These are phyloP conservation scores for Blakeslea trispora DNA, from an alignment of 371 early-diverging fungal genomes.

Conservation along the genomic window DNA sequence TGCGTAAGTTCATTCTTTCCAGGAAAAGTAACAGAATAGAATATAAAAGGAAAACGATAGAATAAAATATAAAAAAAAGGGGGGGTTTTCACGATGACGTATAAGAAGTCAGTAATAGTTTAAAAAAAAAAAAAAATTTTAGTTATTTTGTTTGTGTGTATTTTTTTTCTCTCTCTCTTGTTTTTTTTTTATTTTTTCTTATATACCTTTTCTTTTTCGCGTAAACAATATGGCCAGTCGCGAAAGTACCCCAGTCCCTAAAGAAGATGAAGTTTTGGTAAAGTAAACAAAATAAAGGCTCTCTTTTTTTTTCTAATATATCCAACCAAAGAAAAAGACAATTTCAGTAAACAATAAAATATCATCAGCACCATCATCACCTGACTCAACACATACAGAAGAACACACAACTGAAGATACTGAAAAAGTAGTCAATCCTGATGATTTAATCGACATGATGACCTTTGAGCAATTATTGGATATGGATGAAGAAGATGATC, in stretches of 20 bases:
- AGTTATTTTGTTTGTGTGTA: no score
- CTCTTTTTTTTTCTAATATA: no score
- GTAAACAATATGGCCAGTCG: conserved; percentile 19
- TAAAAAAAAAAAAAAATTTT: conserved; percentile 3
- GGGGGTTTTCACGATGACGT: no score
- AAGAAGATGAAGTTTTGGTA: conserved; percentile 12
- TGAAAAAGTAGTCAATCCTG: conserved; percentile 33
- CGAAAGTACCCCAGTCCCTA: conserved; percentile 19
- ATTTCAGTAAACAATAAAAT: neutral
- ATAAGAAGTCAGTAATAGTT: no score
- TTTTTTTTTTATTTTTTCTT: conserved; percentile 2
- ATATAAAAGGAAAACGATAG: no score
- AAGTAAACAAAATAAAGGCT: neutral
- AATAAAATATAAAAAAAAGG: no score
- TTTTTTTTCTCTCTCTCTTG: conserved; percentile 7
- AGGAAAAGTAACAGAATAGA: no score
- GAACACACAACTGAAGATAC: conserved; percentile 10
- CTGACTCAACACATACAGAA: conserved; percentile 12
- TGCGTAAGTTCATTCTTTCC: no score
- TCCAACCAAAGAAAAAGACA: neutral
- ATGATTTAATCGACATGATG: conserved; percentile 70
- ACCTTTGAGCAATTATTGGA: conserved; percentile 81
- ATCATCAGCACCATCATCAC: neutral
- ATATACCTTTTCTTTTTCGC: conserved; percentile 5
- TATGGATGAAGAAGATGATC: conserved; percentile 82